Evolutionary conservation across 495 filamentous ascomycete genomes (phyloP), one percentile per base, ranked within the genome.

Genomic region (Lindgomyces ingoldianus): DNA sequence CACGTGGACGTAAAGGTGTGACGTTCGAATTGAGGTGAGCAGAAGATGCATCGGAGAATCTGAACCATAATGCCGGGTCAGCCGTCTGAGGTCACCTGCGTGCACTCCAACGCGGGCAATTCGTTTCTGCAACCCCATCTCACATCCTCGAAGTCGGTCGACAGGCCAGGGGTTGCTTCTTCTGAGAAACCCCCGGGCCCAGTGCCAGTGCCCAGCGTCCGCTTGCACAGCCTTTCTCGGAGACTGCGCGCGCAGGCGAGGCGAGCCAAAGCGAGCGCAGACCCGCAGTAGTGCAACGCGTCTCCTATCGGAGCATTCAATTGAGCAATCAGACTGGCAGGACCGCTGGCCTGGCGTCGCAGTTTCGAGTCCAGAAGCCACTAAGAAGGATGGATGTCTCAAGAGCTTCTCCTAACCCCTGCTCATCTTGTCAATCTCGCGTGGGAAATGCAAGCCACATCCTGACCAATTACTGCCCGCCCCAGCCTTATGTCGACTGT

Each of bases 371-470:
- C 48, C 48, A 66, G 63, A 60, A 66, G 63, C 57, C 63, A 55
- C 63, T 66, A 67, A 56, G 57, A 67, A 62, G 64, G 42, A 49
- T 58, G 62, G 59, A 21, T 54, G 68, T 70, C 68, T 63, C 63
- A 70, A 18, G 48, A 6, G 39, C 51, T 45, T 59, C 48, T 27
- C 50, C 33, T 2, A 4, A 46, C 59, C 63, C 62, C 63, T 67
- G 63, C 55, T 21, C 58, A 67, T 67, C 62, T n/a, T 49, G 58
- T 67, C 54, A 41, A 70, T 70, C 68, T 70, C 68, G 63, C 68
- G 68, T 70, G 68, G 68, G 48, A 67, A 58, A 54, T 70, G 68
- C 68, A 70, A 64, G 62, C 67, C 57, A 63, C 57, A 63, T 57
- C 36, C 63, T 64, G 56, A 53, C 68, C 63, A 66, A 65, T 70